phyloP scores from a whole-genome alignment of 352 stramenopile species.

The Vaucheria bursata region DNA sequence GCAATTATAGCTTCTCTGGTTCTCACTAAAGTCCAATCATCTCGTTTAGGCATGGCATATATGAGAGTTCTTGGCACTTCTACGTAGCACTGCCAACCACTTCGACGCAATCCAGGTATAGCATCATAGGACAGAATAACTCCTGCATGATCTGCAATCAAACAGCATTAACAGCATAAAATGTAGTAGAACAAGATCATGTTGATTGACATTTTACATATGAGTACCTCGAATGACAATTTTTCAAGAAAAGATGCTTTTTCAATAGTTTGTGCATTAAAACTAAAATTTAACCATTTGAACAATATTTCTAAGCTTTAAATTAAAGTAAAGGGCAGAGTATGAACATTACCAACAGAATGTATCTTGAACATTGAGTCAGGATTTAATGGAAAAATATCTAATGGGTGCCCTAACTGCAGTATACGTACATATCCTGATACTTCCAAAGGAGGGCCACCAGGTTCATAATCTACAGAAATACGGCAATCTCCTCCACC shows the following conservation, averaged over 20 bases:
- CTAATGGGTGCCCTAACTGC: not conserved
- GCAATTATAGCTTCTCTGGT: not conserved
- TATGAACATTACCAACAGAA: not conserved
- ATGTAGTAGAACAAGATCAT: no score
- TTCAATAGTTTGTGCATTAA: no score
- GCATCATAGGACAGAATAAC: not conserved
- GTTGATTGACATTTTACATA: no score
- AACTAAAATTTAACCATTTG: no score
- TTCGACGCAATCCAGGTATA: not conserved
- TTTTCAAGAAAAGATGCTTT: no score
- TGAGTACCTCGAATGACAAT: no score
- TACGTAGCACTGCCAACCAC: not conserved
- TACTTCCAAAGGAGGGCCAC: not conserved
- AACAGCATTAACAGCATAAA: no score
- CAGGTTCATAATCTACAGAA: slow-evolving; percentile 4
- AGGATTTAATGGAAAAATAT: not conserved
- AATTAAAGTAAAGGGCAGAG: no score
- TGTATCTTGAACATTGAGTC: not conserved
- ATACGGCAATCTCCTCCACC: not conserved
- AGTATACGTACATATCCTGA: not conserved
- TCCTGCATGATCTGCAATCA: not conserved
- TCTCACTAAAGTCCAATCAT: not conserved
- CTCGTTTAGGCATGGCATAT: not conserved
- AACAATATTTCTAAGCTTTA: no score
- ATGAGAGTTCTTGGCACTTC: not conserved